Evolutionary conservation across 2,329 filamentous ascomycete species (phyloP).

Genomic region (Trichoderma sp.): DNA sequence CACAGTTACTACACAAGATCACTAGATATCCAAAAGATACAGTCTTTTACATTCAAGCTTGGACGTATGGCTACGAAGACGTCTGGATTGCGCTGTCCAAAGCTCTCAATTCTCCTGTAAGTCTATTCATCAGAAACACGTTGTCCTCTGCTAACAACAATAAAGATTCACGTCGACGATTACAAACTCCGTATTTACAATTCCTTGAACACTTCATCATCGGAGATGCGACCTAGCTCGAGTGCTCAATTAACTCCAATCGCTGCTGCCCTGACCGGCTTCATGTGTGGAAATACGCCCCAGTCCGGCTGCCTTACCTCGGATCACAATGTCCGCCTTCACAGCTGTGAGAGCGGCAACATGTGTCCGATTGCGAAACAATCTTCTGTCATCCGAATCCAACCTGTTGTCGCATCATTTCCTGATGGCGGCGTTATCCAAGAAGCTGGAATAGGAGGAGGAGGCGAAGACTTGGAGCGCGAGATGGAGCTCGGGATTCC

Average conservation of each 20-base stretch:
- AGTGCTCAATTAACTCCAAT: slow-evolving; percentile 53
- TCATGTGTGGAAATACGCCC: slow-evolving; percentile 67
- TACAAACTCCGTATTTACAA: slow-evolving; percentile 76
- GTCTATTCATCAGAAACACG: background rate
- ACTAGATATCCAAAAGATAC: slow-evolving; percentile 68
- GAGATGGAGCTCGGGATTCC: slow-evolving; percentile 63
- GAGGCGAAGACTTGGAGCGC: slow-evolving; percentile 70
- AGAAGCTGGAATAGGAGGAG: slow-evolving; percentile 77
- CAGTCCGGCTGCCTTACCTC: slow-evolving; percentile 71
- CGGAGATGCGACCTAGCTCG: slow-evolving; percentile 39
- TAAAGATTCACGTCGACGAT: slow-evolving; percentile 73
- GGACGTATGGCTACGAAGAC: slow-evolving; percentile 90
- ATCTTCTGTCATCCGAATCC: slow-evolving; percentile 67
- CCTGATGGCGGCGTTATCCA: slow-evolving; percentile 60
- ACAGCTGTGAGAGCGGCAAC: slow-evolving; percentile 79
- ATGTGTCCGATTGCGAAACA: slow-evolving; percentile 52
- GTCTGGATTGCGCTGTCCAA: slow-evolving; percentile 82
- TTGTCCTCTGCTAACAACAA: slow-evolving; percentile 16
- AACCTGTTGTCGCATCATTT: slow-evolving; percentile 69
- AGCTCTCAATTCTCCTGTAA: slow-evolving; percentile 62
- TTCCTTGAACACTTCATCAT: slow-evolving; percentile 52
- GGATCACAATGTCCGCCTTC: slow-evolving; percentile 62
- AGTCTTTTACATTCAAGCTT: slow-evolving; percentile 78
- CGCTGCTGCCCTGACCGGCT: slow-evolving; percentile 68
- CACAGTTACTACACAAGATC: slow-evolving; percentile 70